Conservation (phyloP, 129 eudicot species). For the Saposhnikovia divaricata region DNA sequence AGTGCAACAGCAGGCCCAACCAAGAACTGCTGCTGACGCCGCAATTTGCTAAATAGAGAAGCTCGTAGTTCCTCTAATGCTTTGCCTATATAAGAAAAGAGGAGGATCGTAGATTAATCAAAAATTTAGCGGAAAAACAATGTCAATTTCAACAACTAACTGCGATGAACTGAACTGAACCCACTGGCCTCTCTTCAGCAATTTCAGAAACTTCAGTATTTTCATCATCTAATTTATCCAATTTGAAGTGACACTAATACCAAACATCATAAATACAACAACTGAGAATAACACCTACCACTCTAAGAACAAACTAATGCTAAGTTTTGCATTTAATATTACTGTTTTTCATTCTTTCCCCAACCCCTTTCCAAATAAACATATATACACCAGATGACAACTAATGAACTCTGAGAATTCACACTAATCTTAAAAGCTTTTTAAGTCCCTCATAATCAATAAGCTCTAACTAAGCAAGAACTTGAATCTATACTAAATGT, state of each 20-base stretch:
- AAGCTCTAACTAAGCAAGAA: neutral
- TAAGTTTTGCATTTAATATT: neutral
- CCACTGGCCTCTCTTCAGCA: neutral
- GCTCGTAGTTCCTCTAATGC: constrained; percentile 88
- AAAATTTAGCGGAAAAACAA: neutral
- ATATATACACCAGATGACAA: neutral
- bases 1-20: constrained; percentile 87
- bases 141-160: neutral
- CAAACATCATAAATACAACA: neutral
- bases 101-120: constrained; percentile 4
- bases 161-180: neutral
- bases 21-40: constrained; percentile 73
- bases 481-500: neutral
- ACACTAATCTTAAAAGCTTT: neutral
- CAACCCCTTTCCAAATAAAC: neutral
- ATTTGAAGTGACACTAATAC: neutral
- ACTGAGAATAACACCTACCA: neutral
- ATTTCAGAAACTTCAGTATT: neutral
- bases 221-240: neutral
- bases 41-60: constrained; percentile 62
- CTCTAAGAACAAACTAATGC: neutral
- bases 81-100: constrained; percentile 41
- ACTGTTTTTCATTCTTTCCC: neutral
- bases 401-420: neutral
- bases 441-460: neutral